Conservation (phyloP, 163 green algal species). For the Scenedesmus sp. region DNA sequence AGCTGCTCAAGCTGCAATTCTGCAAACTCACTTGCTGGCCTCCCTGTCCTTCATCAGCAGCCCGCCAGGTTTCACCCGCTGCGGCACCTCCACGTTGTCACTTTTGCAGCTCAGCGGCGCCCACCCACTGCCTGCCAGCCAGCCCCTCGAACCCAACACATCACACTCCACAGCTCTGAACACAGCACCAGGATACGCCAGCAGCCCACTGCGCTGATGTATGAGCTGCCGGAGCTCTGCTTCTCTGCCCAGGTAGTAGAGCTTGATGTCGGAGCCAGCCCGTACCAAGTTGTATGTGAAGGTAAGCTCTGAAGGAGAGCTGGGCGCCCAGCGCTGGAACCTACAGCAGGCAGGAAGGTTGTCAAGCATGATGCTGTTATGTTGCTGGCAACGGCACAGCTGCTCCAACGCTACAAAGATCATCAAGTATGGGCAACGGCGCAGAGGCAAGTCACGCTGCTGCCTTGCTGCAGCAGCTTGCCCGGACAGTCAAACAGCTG, state of each 20-base stretch:
- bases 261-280: conserved; percentile 25
- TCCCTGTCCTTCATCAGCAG: conserved; percentile 25
- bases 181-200: background rate
- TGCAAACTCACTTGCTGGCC: conserved; percentile 13
- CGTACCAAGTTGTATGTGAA: conserved; percentile 47
- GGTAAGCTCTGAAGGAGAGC: conserved; percentile 16
- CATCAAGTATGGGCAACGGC: no score
- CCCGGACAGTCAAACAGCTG: no score
- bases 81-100: conserved; percentile 28
- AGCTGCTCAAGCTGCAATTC: background rate
- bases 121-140: conserved; percentile 16
- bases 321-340: conserved; percentile 45
- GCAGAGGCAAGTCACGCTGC: no score
- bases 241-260: conserved; percentile 24
- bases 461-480: no score
- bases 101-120: background rate
- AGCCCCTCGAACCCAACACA: conserved; percentile 8
- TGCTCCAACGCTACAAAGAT: no score
- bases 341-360: background rate
- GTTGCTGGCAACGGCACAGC: no score
- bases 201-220: background rate
- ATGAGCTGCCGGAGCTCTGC: conserved; percentile 10
- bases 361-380: background rate
- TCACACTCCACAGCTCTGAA: conserved; percentile 31
- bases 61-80: conserved; percentile 3